These are phyloP conservation scores for Papiliotrema laurentii DNA, from an alignment of 1,284 basidiomycete genomes.

Conservation along the genomic window DNA sequence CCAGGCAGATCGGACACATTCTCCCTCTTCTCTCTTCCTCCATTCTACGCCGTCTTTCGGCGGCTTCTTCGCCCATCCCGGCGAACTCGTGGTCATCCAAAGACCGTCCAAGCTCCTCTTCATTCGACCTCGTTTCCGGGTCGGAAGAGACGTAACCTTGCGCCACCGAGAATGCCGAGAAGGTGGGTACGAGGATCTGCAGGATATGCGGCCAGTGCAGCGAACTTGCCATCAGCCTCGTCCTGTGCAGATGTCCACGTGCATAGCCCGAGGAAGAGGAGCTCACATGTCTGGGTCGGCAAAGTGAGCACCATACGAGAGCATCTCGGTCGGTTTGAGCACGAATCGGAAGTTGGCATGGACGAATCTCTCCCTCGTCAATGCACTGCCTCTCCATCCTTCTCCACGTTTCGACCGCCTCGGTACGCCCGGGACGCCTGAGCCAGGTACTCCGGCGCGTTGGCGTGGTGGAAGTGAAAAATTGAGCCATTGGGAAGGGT, in stretches of 20 bases:
- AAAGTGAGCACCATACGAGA: slow-evolving; percentile 80
- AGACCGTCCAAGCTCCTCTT: slow-evolving; percentile 13
- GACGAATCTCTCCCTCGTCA: slow-evolving; percentile 86
- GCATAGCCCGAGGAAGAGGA: slow-evolving; percentile 1
- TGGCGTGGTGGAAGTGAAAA: slow-evolving; percentile 77
- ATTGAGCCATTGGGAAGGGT: slow-evolving; percentile 56
- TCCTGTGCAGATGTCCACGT: slow-evolving; percentile 17
- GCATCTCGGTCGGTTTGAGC: slow-evolving; percentile 80
- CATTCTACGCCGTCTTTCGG: slow-evolving; percentile 26
- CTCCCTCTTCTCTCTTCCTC: slow-evolving; percentile 50
- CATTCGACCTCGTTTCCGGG: slow-evolving; percentile 1
- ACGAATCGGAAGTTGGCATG: slow-evolving; percentile 92
- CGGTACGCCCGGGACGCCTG: slow-evolving; percentile 48
- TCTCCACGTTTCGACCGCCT: slow-evolving; percentile 65
- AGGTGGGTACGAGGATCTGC: slow-evolving; percentile 85
- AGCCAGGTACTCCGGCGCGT: slow-evolving; percentile 53
- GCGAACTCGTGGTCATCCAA: slow-evolving; percentile 29
- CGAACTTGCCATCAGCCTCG: too few species aligned
- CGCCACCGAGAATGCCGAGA: slow-evolving; percentile 48
- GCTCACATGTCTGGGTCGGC: slow-evolving; percentile 89
- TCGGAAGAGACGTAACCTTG: slow-evolving; percentile 43
- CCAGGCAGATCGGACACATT: slow-evolving; percentile 89
- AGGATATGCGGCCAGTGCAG: slow-evolving; percentile 96
- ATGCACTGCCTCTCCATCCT: slow-evolving; percentile 53
- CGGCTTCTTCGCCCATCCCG: slow-evolving; percentile 34